phyloP scores from a whole-genome alignment of 352 stramenopile genomes.

The Pythium scleroteichum region DNA sequence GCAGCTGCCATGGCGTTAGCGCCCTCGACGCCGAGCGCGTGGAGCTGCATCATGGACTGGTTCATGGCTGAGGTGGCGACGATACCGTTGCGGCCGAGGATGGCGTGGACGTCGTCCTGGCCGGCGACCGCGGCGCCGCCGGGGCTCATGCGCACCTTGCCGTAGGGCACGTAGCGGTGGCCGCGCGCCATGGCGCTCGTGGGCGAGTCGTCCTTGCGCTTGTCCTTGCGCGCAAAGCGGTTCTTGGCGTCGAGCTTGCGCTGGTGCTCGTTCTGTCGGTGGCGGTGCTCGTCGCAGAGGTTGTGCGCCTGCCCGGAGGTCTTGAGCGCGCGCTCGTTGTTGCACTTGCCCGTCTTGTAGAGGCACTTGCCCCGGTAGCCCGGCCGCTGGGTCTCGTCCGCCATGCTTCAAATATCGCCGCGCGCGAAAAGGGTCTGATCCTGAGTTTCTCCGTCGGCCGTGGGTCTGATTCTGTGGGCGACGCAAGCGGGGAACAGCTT shows the following conservation, averaged over 20 bases:
- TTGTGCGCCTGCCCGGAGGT: constrained; percentile 81
- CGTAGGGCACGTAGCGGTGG: constrained; percentile 27
- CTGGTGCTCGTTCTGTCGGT: constrained; percentile 85
- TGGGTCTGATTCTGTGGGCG: constrained; percentile 21
- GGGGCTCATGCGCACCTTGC: constrained; percentile 28
- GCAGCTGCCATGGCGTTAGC: constrained; percentile 9
- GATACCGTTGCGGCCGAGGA: constrained; percentile 18
- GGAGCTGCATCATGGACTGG: constrained; percentile 28
- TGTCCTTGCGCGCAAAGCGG: constrained; percentile 66
- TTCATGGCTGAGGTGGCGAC: constrained; percentile 14
- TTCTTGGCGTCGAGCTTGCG: constrained; percentile 88
- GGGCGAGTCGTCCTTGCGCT: constrained; percentile 29
- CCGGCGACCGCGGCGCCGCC: not conserved
- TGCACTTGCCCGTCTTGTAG: constrained; percentile 89
- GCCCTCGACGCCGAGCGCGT: constrained; percentile 6
- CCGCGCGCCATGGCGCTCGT: constrained; percentile 17
- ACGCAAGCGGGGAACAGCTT: not conserved
- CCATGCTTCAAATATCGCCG: constrained; percentile 22
- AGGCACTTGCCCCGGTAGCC: constrained; percentile 76
- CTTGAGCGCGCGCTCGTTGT: constrained; percentile 85
- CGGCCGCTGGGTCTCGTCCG: constrained; percentile 23
- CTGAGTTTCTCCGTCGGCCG: constrained; percentile 31
- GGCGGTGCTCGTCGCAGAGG: constrained; percentile 83
- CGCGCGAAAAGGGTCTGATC: constrained; percentile 31
- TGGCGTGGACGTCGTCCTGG: constrained; percentile 21